These are phyloP conservation scores for Poterioochromonas sp. DNA, from an alignment of 352 stramenopile species.

Conservation along the genomic window DNA sequence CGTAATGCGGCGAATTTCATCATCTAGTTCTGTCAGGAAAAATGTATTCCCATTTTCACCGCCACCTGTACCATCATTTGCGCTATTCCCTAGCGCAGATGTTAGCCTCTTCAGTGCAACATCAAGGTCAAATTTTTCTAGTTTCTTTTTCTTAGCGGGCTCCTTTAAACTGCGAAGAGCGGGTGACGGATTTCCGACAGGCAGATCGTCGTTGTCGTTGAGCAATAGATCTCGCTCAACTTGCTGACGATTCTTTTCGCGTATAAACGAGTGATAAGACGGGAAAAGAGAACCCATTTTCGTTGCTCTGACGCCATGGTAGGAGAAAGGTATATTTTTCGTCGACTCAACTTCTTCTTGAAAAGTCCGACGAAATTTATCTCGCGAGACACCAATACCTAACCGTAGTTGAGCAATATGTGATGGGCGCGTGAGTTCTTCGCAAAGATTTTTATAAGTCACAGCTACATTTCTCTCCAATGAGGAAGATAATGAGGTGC, in stretches of 20 bases:
- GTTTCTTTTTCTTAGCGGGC: not conserved
- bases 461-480: conserved; percentile 7
- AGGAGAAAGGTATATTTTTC: conserved; percentile 3
- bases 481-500: not conserved
- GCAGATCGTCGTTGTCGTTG: not conserved
- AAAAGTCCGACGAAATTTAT: conserved; percentile 8
- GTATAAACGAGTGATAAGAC: not conserved
- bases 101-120: not conserved
- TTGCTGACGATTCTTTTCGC: not conserved
- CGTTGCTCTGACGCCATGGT: not conserved
- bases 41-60: not conserved
- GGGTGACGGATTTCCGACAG: not conserved
- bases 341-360: not conserved
- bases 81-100: no score
- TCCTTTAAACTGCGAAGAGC: not conserved
- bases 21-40: conserved; percentile 12
- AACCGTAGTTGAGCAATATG: not conserved
- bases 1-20: conserved; percentile 3
- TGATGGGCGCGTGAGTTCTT: not conserved
- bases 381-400: not conserved
- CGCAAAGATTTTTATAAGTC: not conserved
- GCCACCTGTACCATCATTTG: not conserved
- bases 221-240: not conserved
- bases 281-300: conserved; percentile 7
- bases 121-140: not conserved